Conservation (phyloP, 768 basidiomycete species). For the Chlorophyllum brunneum region DNA sequence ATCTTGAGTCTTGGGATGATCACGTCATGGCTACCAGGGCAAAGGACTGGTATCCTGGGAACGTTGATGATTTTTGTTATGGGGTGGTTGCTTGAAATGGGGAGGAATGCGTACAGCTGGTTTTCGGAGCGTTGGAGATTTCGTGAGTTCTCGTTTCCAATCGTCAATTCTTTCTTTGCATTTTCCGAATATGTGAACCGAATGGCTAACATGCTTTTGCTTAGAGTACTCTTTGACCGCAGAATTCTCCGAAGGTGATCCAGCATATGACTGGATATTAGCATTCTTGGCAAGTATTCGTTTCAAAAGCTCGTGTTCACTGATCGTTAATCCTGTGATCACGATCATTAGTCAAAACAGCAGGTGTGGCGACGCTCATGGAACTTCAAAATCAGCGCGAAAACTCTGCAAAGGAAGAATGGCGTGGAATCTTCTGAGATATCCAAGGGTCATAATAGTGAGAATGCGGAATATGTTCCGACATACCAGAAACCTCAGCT, state of each 20-base stretch:
- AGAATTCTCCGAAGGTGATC: slow-evolving; percentile 35
- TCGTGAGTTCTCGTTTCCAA: slow-evolving; percentile 19
- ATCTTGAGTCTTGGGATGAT: slow-evolving; percentile 7
- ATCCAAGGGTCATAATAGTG: slow-evolving; percentile 16
- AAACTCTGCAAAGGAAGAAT: slow-evolving; percentile 38
- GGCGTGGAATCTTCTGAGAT: slow-evolving; percentile 24
- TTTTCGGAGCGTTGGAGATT: slow-evolving; percentile 26
- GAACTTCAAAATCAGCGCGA: slow-evolving; percentile 38
- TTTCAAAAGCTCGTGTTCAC: not conserved
- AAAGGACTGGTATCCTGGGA: not conserved
- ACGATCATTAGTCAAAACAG: slow-evolving; percentile 31
- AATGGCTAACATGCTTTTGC: not conserved
- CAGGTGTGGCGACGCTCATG: slow-evolving; percentile 38
- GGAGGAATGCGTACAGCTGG: slow-evolving; percentile 22
- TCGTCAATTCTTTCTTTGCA: not conserved
- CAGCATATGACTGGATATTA: slow-evolving; percentile 39
- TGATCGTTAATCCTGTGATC: not conserved
- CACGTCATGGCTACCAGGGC: slow-evolving; percentile 5
- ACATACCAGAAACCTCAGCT: slow-evolving; percentile 36
- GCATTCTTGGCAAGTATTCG: slow-evolving; percentile 29
- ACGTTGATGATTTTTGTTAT: slow-evolving; percentile 10
- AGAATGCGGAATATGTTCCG: slow-evolving; percentile 40
- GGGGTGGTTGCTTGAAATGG: slow-evolving; percentile 13
- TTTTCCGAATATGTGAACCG: not conserved
- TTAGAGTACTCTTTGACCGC: slow-evolving; percentile 36